Base-by-base conservation (phyloP, 495 filamentous ascomycete genomes). In the Aspergillus homomorphus region DNA sequence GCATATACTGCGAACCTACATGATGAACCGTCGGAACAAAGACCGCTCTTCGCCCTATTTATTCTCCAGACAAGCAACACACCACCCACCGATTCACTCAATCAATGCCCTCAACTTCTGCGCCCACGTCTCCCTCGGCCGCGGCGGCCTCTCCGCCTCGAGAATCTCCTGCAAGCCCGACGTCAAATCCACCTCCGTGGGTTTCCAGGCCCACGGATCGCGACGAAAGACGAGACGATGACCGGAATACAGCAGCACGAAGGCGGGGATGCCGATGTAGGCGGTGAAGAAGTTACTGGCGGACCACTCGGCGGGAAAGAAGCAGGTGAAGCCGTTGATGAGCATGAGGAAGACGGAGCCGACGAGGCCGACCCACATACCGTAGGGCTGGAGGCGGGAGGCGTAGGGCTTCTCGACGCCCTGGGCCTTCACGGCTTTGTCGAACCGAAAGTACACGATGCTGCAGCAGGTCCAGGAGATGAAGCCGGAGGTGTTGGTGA, bases 301-400 rank as follows among this genome's bases (percentile, higher is more conserved):
- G 20, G 72, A 73, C 76, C 78, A 87, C 9, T 81, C 65, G 0
- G 75, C 73, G 0, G 82, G 80, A 66, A 84, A 85, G 62, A 87
- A 87, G 19, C 83, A 81, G 23, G 78, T 77, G 65, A 87, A 88
- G 6, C 86, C 85, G 63, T 85, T 87, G 64, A 87, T 78, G 7
- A 88, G 65, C 4, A 68, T 66, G 45, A 87, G 72, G 54, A 86
- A 70, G 14, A 64, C 63, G 49, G 85, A 80, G 49, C 72, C 74
- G 2, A 73, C 71, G 2, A 86, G 59, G 0, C 76, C 71, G 49
- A 81, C 62, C 58, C 71, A 83, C 0, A 84, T 72, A 18, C 75
- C 77, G 58, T 73, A 82, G 4, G 84, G 85, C 62, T 86, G 84
- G 1, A 85, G 24, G 10, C 53, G 53, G 18, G 78, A 80, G 8